These are phyloP conservation scores for Hypomontagnella monticulosa DNA, from an alignment of 495 filamentous ascomycete species.

Conservation along the genomic window DNA sequence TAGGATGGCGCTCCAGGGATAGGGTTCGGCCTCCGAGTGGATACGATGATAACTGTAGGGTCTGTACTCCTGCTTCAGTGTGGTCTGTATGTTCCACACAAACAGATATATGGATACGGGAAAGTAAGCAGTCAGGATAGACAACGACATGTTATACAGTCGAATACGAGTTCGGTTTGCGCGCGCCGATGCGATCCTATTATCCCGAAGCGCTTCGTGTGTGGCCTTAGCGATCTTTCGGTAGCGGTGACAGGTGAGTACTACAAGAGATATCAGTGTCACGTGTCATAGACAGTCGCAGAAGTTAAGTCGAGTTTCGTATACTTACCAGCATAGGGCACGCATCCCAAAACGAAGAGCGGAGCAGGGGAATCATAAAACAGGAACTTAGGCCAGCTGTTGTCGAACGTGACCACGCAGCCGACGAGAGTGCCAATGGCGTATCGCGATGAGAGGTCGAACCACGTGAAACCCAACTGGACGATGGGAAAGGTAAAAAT, in stretches of 20 bases:
- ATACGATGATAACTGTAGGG: conserved; percentile 52
- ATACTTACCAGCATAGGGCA: conserved; percentile 77
- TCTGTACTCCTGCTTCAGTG: conserved; percentile 60
- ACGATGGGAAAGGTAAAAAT: conserved; percentile 75
- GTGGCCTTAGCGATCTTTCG: conserved; percentile 72
- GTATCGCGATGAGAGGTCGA: conserved; percentile 77
- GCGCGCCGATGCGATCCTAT: conserved; percentile 53
- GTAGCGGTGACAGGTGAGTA: conserved; percentile 72
- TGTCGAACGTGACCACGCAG: conserved; percentile 70
- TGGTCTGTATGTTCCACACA: conserved; percentile 60
- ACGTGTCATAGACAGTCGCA: background rate
- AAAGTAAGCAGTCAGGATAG: conserved; percentile 71
- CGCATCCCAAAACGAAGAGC: conserved; percentile 69
- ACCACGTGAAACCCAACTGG: conserved; percentile 71
- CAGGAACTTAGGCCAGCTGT: conserved; percentile 75
- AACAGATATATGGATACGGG: conserved; percentile 72
- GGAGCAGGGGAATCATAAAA: conserved; percentile 73
- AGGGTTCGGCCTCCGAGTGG: conserved; percentile 47
- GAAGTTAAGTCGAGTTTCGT: background rate
- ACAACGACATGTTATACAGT: conserved; percentile 77
- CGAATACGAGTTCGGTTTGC: conserved; percentile 73
- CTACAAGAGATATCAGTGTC: conserved; percentile 49
- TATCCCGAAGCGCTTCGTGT: conserved; percentile 63
- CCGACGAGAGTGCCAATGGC: conserved; percentile 77
- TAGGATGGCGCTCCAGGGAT: conserved; percentile 66